A percentile compares a stretch with the other conserved stretches of the same genome.
phyloP scores from a whole-genome alignment of 345 rosid species.

The Lepidium aucheri region DNA sequence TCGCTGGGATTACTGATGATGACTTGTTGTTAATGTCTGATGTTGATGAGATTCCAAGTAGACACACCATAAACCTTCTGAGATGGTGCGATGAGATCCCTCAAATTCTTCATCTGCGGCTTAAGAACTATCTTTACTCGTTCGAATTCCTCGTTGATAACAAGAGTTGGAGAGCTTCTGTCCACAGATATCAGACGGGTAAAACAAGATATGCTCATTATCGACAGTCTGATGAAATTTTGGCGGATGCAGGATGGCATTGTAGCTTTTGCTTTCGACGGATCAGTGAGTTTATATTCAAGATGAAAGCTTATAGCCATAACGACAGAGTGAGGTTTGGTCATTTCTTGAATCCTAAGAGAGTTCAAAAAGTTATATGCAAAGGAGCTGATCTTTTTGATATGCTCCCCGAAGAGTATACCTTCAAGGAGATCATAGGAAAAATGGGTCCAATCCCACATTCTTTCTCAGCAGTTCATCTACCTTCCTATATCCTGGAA shows the following conservation, averaged over 20 bases:
- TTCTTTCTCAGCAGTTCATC: constrained; percentile 70
- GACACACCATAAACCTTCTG: constrained; percentile 74
- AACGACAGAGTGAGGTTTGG: constrained; percentile 66
- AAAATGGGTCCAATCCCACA: constrained; percentile 80
- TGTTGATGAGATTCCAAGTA: constrained; percentile 86
- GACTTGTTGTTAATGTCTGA: constrained; percentile 86
- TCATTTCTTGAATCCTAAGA: constrained; percentile 52
- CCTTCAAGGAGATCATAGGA: constrained; percentile 65
- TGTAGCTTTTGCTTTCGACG: constrained; percentile 73
- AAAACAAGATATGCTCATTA: constrained; percentile 68
- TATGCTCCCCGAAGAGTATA: constrained; percentile 77
- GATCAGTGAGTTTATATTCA: constrained; percentile 61
- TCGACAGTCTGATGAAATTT: constrained; percentile 54
- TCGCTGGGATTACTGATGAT: constrained; percentile 77
- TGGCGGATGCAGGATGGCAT: constrained; percentile 84
- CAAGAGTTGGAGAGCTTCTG: constrained; percentile 87
- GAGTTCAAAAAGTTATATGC: constrained; percentile 69
- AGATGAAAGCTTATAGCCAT: constrained; percentile 82
- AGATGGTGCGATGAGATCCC: constrained; percentile 84
- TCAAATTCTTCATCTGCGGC: constrained; percentile 52
- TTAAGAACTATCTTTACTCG: constrained; percentile 78
- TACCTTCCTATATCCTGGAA: constrained; percentile 58
- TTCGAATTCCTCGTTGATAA: constrained; percentile 71
- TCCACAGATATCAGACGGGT: constrained; percentile 62
- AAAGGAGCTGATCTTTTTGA: constrained; percentile 71